A percentile compares a stretch with the other conserved stretches of the same genome.
Evolutionary conservation across 108 stramenopile genomes (phyloP).

Genomic region (Cyclotella kingstonii): DNA sequence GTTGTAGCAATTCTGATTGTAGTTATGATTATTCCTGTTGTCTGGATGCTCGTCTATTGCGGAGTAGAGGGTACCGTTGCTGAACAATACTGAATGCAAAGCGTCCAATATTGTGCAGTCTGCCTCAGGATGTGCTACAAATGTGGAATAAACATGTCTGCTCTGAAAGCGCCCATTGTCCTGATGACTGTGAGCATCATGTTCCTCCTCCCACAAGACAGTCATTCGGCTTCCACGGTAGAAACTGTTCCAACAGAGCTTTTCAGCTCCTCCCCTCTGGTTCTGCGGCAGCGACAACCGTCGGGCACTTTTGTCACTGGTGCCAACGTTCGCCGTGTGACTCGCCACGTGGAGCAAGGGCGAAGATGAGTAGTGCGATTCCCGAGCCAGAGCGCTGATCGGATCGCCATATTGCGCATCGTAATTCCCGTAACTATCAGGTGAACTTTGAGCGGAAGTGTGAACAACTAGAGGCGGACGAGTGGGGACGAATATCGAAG

Average conservation of each 20-base stretch:
- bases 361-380: not conserved
- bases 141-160: constrained; percentile 51
- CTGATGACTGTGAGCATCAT: not conserved
- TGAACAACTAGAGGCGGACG: constrained; percentile 26
- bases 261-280: not conserved
- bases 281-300: not conserved
- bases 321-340: constrained; percentile 38
- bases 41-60: not conserved
- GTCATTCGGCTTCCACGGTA: constrained; percentile 40
- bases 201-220: constrained; percentile 19
- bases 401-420: constrained; percentile 48
- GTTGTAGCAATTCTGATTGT: no score
- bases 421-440: constrained; percentile 21
- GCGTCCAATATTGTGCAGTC: constrained; percentile 32
- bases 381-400: constrained; percentile 14
- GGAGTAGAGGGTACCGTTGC: constrained; percentile 22
- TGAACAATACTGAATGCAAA: constrained; percentile 55
- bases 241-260: not conserved
- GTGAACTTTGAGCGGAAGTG: constrained; percentile 15
- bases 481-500: constrained; percentile 18
- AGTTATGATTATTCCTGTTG: not conserved
- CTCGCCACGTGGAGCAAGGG: constrained; percentile 63
- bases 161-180: not conserved
- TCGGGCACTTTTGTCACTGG: constrained; percentile 18
- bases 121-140: constrained; percentile 79